phyloP scores from a whole-genome alignment of 2,329 filamentous ascomycete genomes.

The Penicillium sp. region DNA sequence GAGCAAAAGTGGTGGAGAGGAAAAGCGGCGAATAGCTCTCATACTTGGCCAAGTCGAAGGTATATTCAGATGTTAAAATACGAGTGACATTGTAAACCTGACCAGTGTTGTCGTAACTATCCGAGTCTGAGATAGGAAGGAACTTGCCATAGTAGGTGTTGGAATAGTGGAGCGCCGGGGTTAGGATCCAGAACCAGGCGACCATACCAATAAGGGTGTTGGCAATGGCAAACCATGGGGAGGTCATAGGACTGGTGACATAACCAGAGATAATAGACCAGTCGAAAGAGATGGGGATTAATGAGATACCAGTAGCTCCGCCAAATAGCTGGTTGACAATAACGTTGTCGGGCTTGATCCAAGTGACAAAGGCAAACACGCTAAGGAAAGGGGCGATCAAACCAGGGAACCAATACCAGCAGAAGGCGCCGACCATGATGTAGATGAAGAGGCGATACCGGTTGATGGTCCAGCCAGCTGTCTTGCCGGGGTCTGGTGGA shows the following conservation, averaged over 20 bases:
- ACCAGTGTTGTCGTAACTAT: conserved; percentile 72
- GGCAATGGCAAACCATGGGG: conserved; percentile 72
- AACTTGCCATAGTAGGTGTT: conserved; percentile 66
- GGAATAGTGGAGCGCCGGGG: conserved; percentile 64
- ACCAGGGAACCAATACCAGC: conserved; percentile 70
- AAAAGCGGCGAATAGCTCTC: conserved; percentile 62
- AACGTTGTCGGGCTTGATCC: conserved; percentile 68
- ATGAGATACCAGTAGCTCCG: conserved; percentile 18
- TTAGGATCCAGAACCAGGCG: conserved; percentile 63
- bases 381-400: conserved; percentile 70
- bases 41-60: conserved; percentile 65
- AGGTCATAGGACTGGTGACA: conserved; percentile 66
- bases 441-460: conserved; percentile 66
- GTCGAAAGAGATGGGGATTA: conserved; percentile 56
- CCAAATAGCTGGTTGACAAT: conserved; percentile 62
- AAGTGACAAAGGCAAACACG: conserved; percentile 70
- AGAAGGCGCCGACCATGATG: conserved; percentile 58
- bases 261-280: conserved; percentile 73
- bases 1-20: conserved; percentile 69
- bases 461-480: conserved; percentile 65
- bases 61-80: conserved; percentile 63
- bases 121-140: conserved; percentile 69
- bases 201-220: conserved; percentile 71
- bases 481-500: conserved; percentile 55
- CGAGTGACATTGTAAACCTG: conserved; percentile 62